Base-by-base conservation (phyloP, 345 rosid species). In the Nephelium lappaceum region DNA sequence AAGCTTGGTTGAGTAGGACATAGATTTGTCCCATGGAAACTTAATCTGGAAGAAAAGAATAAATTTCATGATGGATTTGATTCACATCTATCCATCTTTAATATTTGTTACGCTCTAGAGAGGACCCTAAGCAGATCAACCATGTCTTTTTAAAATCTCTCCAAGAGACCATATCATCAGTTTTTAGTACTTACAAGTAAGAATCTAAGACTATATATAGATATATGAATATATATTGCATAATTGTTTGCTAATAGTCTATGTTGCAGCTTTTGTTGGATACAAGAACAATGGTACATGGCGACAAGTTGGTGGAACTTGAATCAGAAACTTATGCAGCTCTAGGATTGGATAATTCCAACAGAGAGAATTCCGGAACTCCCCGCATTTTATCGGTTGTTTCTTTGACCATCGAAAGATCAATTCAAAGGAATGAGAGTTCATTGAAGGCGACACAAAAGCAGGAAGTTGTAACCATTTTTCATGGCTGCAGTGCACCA, bases 401-500 rank as follows among this genome's bases (percentile, higher is more conserved):
- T 31, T 77, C 88, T 15, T 82, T 85, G 12, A 74, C 62, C 72
- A 82, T 89, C 0, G 90, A 89, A 67, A 86, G 63, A 49, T 73
- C 80, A 19, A 74, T 84, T n/a, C 80, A 58, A 69, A 81, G 57
- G 79, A 81, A 80, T 24, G 85, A 82, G 21, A 74, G 45, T 16
- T n/a, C 41, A 8, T 51, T 39, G 1, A 45, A 67, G 14, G 76
- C 24, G 0, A 76, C 81, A 27, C 71, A 64, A 67, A 74, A 61
- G 78, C 84, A 85, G 39, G 88, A 83, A 18, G 72, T 14, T 2
- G 31, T 83, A 15, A 86, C 92, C 55, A 67, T 89, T 23, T 89
- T 87, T 69, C 87, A 89, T 39, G 80, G 88, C 8, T 76, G 79
- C 19, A 81, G 78, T 38, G 42, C 90, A 0, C 92, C 92, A 3